A percentile compares a stretch with the other conserved stretches of the same genome.
Evolutionary conservation across 768 basidiomycete genomes (phyloP).

Genomic region (Cubamyces sp.): DNA sequence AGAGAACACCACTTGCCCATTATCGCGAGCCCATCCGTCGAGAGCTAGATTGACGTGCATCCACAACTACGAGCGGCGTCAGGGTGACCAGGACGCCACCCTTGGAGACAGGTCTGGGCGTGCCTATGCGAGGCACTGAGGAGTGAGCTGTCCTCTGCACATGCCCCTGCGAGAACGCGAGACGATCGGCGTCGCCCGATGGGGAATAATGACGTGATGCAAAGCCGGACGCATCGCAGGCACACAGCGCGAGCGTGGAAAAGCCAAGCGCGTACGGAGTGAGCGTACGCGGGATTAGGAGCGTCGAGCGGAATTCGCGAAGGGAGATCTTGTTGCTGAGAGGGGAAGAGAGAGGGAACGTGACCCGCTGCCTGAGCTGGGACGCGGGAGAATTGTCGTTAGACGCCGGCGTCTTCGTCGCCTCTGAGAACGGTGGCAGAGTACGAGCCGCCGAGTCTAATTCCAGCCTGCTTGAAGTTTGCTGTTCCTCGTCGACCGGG

Average conservation of each 20-base stretch:
- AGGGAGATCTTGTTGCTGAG: slow-evolving; percentile 4
- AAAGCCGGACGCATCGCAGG: slow-evolving; percentile 8
- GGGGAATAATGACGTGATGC: slow-evolving; percentile 18
- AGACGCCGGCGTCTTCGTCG: neutral
- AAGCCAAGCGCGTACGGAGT: neutral
- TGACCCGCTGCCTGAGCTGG: neutral
- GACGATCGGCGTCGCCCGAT: slow-evolving; percentile 15
- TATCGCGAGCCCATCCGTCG: slow-evolving; percentile 1
- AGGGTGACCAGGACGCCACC: neutral
- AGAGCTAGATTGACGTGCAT: slow-evolving; percentile 11
- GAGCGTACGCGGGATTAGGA: slow-evolving; percentile 2
- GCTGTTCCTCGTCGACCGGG: slow-evolving; percentile 6
- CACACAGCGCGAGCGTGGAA: slow-evolving; percentile 11
- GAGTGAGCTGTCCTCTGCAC: neutral
- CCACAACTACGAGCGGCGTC: neutral
- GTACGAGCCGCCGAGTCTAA: slow-evolving; percentile 20
- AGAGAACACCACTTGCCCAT: slow-evolving; percentile 8
- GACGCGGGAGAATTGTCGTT: slow-evolving; percentile 13
- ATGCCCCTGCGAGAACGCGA: neutral
- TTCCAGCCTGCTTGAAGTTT: slow-evolving; percentile 1
- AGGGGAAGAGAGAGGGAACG: slow-evolving; percentile 7
- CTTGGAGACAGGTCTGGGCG: neutral
- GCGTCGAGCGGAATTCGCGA: slow-evolving; percentile 18
- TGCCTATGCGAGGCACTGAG: neutral
- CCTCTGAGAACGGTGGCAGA: neutral